These are phyloP conservation scores for Pyrenochaeta sp. DNA, from an alignment of 2,329 filamentous ascomycete species.

Conservation along the genomic window DNA sequence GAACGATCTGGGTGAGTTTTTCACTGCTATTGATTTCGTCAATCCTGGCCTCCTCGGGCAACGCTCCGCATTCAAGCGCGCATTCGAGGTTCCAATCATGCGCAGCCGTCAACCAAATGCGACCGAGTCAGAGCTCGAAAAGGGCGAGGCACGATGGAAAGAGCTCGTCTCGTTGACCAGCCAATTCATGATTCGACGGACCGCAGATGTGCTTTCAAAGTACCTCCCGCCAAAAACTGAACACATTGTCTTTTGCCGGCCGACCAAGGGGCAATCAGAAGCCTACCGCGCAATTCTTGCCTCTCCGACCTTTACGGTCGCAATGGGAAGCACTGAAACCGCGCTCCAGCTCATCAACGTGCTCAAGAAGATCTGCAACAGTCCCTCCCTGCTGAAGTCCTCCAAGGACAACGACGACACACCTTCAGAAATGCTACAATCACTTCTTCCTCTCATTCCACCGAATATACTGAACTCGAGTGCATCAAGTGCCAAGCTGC, in stretches of 20 bases:
- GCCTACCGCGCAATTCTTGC: constrained; percentile 71
- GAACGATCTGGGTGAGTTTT: constrained; percentile 74
- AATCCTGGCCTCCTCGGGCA: constrained; percentile 72
- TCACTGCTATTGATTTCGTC: constrained; percentile 72
- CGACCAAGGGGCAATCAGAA: constrained; percentile 66
- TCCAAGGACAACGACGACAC: constrained; percentile 59
- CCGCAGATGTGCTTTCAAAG: constrained; percentile 70
- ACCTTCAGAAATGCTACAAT: constrained; percentile 56
- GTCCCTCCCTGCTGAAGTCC: constrained; percentile 67
- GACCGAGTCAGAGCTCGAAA: constrained; percentile 68
- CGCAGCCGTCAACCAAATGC: constrained; percentile 71
- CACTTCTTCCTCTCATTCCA: constrained; percentile 62
- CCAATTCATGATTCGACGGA: constrained; percentile 71
- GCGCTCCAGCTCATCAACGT: constrained; percentile 75
- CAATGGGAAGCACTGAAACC: constrained; percentile 68
- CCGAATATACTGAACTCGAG: constrained; percentile 64
- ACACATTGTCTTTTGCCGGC: constrained; percentile 72
- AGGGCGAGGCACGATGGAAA: constrained; percentile 68
- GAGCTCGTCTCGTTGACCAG: constrained; percentile 69
- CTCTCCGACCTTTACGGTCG: constrained; percentile 69
- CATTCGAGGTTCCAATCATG: constrained; percentile 71
- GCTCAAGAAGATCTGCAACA: constrained; percentile 78
- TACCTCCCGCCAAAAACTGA: constrained; percentile 74
- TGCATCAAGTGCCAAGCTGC: constrained; percentile 70
- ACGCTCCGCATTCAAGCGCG: constrained; percentile 68